A percentile compares a stretch with the other conserved stretches of the same genome.
Evolutionary conservation across 2,329 filamentous ascomycete genomes (phyloP).

Genomic region (Aspergillus sergii): DNA sequence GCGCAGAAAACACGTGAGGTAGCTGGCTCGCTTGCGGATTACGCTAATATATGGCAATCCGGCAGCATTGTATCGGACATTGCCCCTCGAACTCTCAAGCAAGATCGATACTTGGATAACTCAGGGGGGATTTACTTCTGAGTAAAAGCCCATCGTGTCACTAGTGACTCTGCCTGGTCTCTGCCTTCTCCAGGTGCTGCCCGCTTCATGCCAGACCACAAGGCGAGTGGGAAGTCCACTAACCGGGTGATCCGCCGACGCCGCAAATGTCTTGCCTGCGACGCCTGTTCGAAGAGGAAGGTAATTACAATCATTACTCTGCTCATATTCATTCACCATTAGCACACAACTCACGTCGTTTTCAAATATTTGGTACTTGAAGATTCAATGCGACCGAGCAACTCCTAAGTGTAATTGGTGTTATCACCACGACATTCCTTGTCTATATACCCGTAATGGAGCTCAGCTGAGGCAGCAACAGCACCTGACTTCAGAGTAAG

Average conservation of each 20-base stretch:
- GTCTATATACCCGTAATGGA: constrained; percentile 9
- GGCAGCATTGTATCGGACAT: no score
- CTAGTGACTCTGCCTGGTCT: no score
- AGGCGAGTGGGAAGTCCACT: not conserved
- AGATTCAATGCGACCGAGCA: constrained; percentile 17
- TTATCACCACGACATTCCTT: constrained; percentile 12
- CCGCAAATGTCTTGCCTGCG: constrained; percentile 9
- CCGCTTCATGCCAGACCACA: not conserved
- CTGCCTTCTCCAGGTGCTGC: no score
- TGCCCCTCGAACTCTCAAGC: no score
- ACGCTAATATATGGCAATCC: no score
- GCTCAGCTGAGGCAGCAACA: not conserved
- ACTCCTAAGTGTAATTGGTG: constrained; percentile 17
- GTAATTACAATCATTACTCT: not conserved
- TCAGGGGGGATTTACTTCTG: no score
- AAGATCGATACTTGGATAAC: no score
- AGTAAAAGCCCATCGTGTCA: no score
- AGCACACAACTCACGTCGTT: not conserved
- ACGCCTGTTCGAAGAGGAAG: constrained; percentile 12
- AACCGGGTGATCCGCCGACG: constrained; percentile 2
- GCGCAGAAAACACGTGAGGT: no score
- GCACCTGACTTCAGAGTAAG: not conserved
- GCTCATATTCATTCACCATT: not conserved
- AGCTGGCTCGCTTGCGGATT: no score
- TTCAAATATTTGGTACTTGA: not conserved